Conservation (phyloP, 768 basidiomycete genomes). For the Auriscalpium microsporum region DNA sequence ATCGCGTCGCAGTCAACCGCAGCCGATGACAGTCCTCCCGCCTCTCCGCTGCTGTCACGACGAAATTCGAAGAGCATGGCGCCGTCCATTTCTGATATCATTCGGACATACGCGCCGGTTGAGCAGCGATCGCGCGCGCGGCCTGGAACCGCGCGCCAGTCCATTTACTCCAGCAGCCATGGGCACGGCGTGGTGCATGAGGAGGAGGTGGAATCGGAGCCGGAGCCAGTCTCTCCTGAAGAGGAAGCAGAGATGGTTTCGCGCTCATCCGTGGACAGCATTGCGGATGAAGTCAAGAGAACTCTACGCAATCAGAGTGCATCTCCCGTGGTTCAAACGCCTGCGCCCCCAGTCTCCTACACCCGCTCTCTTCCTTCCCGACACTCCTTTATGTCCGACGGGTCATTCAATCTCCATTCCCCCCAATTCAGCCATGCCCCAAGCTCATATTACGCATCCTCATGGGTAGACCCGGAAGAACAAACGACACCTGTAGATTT, state of each 20-base stretch:
- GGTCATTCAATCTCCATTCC: slow-evolving; percentile 1
- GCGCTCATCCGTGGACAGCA: slow-evolving; percentile 82
- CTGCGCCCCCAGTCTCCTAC: slow-evolving; percentile 15
- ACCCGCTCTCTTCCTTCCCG: slow-evolving; percentile 21
- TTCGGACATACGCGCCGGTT: slow-evolving; percentile 67
- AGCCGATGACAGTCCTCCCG: slow-evolving; percentile 8
- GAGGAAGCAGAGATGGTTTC: slow-evolving; percentile 61
- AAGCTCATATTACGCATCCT: slow-evolving; percentile 1
- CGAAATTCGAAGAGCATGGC: slow-evolving; percentile 38
- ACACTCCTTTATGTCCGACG: slow-evolving; percentile 15
- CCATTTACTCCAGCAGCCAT: slow-evolving; percentile 38
- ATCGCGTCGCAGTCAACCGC: slow-evolving; percentile 1
- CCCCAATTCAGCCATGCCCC: slow-evolving; percentile 2
- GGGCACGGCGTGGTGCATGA: slow-evolving; percentile 39
- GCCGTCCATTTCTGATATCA: slow-evolving; percentile 85
- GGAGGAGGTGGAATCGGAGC: slow-evolving; percentile 38
- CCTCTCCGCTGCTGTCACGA: slow-evolving; percentile 15
- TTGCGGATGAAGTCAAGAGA: slow-evolving; percentile 71
- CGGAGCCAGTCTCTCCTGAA: slow-evolving; percentile 40
- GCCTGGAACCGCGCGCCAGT: slow-evolving; percentile 36
- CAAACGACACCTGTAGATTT: slow-evolving; percentile 35
- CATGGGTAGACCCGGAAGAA: slow-evolving; percentile 17
- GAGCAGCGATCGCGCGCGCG: slow-evolving; percentile 42
- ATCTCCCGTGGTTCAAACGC: slow-evolving; percentile 28
- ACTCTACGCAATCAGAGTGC: slow-evolving; percentile 55